phyloP scores from a whole-genome alignment of 768 basidiomycete genomes.

The Naganishia antarctica region DNA sequence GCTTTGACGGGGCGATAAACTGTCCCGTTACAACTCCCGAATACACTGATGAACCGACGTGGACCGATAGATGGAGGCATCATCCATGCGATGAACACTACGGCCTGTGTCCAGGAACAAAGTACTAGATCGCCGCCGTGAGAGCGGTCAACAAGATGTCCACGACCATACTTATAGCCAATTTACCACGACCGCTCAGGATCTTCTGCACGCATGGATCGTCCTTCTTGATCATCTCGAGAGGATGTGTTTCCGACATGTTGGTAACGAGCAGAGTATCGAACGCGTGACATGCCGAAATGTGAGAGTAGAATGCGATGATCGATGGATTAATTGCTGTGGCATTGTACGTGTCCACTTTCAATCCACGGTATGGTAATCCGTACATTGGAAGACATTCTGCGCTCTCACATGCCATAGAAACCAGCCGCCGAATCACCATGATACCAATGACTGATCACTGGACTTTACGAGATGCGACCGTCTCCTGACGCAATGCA shows the following conservation, averaged over 20 bases:
- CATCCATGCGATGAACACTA: constrained; percentile 42
- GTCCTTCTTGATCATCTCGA: constrained; percentile 82
- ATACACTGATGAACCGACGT: too few relatives aligned
- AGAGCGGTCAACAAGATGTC: constrained; percentile 66
- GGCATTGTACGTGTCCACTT: too few relatives aligned
- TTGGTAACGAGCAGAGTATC: constrained; percentile 92
- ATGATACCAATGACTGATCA: too few relatives aligned
- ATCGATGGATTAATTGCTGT: constrained; percentile 94
- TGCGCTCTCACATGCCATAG: too few relatives aligned
- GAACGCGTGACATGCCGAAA: constrained; percentile 94
- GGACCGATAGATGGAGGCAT: too few relatives aligned
- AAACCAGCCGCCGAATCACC: too few relatives aligned
- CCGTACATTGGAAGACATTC: too few relatives aligned
- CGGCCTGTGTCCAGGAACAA: constrained; percentile 87
- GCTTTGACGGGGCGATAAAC: too few relatives aligned
- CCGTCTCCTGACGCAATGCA: too few relatives aligned
- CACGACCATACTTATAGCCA: constrained; percentile 63
- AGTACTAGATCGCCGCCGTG: constrained; percentile 88
- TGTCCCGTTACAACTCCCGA: too few relatives aligned
- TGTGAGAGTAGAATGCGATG: constrained; percentile 78
- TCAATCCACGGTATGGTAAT: too few relatives aligned
- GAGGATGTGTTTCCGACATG: constrained; percentile 93
- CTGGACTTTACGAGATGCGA: too few relatives aligned
- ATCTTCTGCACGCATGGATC: constrained; percentile 93
- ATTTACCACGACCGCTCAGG: constrained; percentile 79